Conservation (phyloP, 2,329 filamentous ascomycete species). For the Cladosporium sp. region DNA sequence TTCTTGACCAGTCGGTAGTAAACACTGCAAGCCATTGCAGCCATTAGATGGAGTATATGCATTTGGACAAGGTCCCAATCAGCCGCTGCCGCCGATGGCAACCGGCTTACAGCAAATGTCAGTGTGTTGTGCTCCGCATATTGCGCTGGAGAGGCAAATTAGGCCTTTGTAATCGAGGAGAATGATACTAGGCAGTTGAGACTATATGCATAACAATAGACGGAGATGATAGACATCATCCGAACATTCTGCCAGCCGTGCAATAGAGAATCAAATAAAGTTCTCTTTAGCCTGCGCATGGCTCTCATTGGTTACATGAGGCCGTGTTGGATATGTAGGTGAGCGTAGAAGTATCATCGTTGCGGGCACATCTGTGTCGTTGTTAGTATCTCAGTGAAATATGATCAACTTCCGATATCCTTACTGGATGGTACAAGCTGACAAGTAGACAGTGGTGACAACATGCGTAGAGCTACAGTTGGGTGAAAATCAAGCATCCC, state of each 20-base stretch:
- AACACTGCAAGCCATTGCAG: not conserved
- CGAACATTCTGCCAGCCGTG: not conserved
- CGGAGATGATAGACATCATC: not conserved
- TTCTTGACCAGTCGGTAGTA: not conserved
- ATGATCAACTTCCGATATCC: not conserved
- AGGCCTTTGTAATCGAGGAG: not conserved
- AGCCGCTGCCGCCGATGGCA: not conserved
- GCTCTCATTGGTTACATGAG: not conserved
- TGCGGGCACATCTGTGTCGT: not conserved
- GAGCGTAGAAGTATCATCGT: not conserved
- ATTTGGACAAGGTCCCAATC: not conserved
- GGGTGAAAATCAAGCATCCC: not conserved
- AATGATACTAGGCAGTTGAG: not conserved
- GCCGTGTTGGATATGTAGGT: not conserved
- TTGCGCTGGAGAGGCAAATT: too few relatives aligned
- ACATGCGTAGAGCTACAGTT: not conserved
- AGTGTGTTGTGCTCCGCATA: not conserved
- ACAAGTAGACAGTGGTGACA: not conserved
- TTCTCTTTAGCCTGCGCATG: not conserved
- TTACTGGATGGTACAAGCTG: not conserved
- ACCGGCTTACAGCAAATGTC: not conserved
- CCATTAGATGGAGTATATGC: not conserved
- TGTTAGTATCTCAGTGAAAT: not conserved
- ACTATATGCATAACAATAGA: too few relatives aligned
- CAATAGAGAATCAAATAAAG: not conserved